Evolutionary conservation across 352 stramenopile species (phyloP).

Genomic region (Pythium aphanidermatum): DNA sequence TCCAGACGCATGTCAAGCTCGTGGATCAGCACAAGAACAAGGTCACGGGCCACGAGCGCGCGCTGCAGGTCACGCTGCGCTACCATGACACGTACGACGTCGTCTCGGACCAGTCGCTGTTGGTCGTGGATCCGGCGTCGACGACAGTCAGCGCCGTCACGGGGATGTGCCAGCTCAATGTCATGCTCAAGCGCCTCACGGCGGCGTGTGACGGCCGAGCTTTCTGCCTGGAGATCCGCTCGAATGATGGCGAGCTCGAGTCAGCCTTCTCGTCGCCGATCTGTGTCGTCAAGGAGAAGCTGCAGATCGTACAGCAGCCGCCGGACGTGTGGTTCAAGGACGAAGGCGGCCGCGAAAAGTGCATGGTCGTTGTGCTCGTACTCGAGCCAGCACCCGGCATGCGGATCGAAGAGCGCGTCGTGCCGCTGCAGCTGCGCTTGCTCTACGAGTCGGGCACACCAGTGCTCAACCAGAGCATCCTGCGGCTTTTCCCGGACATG

Average conservation of each 20-base stretch:
- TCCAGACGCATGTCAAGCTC: constrained; percentile 52
- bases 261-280: constrained; percentile 59
- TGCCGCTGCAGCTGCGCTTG: constrained; percentile 61
- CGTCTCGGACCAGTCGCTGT: constrained; percentile 49
- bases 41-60: constrained; percentile 36
- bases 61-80: constrained; percentile 49
- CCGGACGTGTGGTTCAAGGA: constrained; percentile 96
- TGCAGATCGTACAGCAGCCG: constrained; percentile 69
- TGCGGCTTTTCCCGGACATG: constrained; percentile 84
- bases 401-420: constrained; percentile 67
- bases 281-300: constrained; percentile 71
- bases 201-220: constrained; percentile 50
- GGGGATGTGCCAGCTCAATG: constrained; percentile 37
- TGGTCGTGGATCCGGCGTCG: constrained; percentile 20
- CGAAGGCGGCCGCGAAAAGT: constrained; percentile 94
- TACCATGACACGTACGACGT: constrained; percentile 78
- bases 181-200: constrained; percentile 44
- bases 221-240: constrained; percentile 65
- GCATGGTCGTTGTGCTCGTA: constrained; percentile 85
- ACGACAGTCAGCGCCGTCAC: constrained; percentile 28
- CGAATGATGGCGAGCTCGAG: constrained; percentile 42
- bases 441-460: constrained; percentile 82
- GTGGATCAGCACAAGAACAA: constrained; percentile 54
- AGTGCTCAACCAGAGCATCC: constrained; percentile 89
- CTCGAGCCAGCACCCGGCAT: constrained; percentile 67